Conservation (phyloP, 2,329 filamentous ascomycete genomes). For the Verticillium klebahnii region DNA sequence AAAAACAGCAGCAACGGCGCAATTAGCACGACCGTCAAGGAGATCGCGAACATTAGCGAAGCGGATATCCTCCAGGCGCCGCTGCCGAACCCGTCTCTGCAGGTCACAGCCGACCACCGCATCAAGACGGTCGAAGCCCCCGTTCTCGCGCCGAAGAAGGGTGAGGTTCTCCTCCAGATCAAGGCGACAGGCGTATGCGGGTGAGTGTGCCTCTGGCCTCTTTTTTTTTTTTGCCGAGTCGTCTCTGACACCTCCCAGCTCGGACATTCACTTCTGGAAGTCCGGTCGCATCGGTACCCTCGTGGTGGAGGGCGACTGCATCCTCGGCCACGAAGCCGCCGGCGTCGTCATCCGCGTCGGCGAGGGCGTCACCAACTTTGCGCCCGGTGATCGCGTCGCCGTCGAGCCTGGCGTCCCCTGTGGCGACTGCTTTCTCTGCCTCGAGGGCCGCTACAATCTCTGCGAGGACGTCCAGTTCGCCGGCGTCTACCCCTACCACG, state of each 20-base stretch:
- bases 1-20: slow-evolving; percentile 5
- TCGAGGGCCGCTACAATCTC: slow-evolving; percentile 57
- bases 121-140: slow-evolving; percentile 54
- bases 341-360: slow-evolving; percentile 56
- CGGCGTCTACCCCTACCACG: slow-evolving; percentile 56
- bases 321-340: slow-evolving; percentile 61
- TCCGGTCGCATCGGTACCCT: slow-evolving; percentile 58
- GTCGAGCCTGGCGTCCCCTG: slow-evolving; percentile 65
- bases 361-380: slow-evolving; percentile 46
- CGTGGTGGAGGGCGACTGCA: slow-evolving; percentile 57
- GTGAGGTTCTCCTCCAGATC: slow-evolving; percentile 56
- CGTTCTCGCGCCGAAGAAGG: slow-evolving; percentile 45
- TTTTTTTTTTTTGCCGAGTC: background rate
- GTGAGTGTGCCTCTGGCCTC: slow-evolving; percentile 23
- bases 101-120: slow-evolving; percentile 56
- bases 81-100: slow-evolving; percentile 47
- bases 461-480: slow-evolving; percentile 58
- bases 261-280: slow-evolving; percentile 67
- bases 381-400: slow-evolving; percentile 59
- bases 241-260: slow-evolving; percentile 29
- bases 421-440: slow-evolving; percentile 53
- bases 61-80: slow-evolving; percentile 18
- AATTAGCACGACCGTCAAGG: slow-evolving; percentile 2
- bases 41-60: background rate
- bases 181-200: slow-evolving; percentile 62